Evolutionary conservation across 768 basidiomycete genomes (phyloP).

Genomic region (Naematelia encephala): DNA sequence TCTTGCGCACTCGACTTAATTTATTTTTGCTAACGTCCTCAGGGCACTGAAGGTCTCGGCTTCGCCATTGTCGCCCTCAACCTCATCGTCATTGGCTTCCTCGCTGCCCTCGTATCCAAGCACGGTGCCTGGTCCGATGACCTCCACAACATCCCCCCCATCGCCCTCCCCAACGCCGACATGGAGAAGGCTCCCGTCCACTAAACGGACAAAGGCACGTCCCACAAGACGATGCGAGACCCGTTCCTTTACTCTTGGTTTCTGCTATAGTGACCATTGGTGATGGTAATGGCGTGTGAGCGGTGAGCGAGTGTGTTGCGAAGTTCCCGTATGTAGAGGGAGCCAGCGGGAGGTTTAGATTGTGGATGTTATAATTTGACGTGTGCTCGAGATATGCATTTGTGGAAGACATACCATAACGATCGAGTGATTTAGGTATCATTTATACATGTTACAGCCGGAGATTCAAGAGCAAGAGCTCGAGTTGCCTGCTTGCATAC

Average conservation of each 20-base stretch:
- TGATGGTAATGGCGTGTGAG: too few species aligned
- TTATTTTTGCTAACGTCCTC: slow-evolving; percentile 3
- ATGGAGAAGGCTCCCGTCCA: slow-evolving; percentile 23
- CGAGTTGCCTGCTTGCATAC: background rate
- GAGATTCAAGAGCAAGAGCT: background rate
- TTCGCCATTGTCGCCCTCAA: slow-evolving; percentile 21
- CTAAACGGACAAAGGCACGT: slow-evolving; percentile 6
- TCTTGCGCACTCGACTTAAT: background rate
- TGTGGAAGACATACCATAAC: background rate
- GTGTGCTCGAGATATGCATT: background rate
- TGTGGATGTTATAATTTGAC: background rate
- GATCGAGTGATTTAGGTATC: background rate
- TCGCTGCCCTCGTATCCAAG: slow-evolving; percentile 15
- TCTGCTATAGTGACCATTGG: too few species aligned
- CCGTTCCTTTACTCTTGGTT: background rate
- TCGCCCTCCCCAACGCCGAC: slow-evolving; percentile 17
- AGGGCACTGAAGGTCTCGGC: slow-evolving; percentile 27
- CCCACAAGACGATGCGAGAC: background rate
- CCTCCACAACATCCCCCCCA: slow-evolving; percentile 22
- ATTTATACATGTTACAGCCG: background rate
- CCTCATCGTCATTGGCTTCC: slow-evolving; percentile 23
- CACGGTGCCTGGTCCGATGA: slow-evolving; percentile 18
- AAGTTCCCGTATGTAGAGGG: too few species aligned
- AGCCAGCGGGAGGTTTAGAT: background rate
- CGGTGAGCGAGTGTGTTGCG: background rate